Conservation (phyloP, 768 basidiomycete genomes). For the Lactarius hatsudake region DNA sequence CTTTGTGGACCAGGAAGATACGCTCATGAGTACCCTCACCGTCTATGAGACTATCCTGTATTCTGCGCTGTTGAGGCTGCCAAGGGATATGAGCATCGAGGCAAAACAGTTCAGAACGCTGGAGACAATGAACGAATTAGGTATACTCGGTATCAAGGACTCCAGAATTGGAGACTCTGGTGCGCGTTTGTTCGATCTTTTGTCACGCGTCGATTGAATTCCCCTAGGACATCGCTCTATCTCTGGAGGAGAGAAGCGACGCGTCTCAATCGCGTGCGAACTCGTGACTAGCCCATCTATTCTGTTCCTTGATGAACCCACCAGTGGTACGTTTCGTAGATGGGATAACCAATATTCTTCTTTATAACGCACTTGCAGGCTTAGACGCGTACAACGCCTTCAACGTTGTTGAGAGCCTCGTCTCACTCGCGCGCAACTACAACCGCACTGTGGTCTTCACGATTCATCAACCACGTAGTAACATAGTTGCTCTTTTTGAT, state of each 20-base stretch:
- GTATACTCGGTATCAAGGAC: constrained; percentile 88
- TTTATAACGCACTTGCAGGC: constrained; percentile 44
- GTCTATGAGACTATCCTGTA: constrained; percentile 98
- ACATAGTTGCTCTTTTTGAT: constrained; percentile 95
- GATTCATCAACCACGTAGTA: constrained; percentile 96
- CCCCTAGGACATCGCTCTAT: constrained; percentile 76
- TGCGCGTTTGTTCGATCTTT: constrained; percentile 35
- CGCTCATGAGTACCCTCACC: constrained; percentile 93
- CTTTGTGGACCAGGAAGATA: constrained; percentile 98
- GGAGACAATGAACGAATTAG: constrained; percentile 95
- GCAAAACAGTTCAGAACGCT: constrained; percentile 94
- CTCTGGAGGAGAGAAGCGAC: constrained; percentile 95
- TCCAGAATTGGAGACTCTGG: constrained; percentile 86
- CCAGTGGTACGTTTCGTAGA: constrained; percentile 64
- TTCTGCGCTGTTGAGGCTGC: constrained; percentile 84
- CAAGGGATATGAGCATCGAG: constrained; percentile 90
- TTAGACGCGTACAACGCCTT: constrained; percentile 94
- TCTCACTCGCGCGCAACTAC: constrained; percentile 80
- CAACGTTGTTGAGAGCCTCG: constrained; percentile 89
- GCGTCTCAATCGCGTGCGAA: constrained; percentile 97
- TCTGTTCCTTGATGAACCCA: constrained; percentile 95
- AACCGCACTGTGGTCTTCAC: constrained; percentile 96
- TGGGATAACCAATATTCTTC: not conserved
- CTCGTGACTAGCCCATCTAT: constrained; percentile 96
- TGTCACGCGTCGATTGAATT: not conserved